Evolutionary conservation across 805 yeast species (phyloP).

Genomic region (Blastobotrys attinorum): DNA sequence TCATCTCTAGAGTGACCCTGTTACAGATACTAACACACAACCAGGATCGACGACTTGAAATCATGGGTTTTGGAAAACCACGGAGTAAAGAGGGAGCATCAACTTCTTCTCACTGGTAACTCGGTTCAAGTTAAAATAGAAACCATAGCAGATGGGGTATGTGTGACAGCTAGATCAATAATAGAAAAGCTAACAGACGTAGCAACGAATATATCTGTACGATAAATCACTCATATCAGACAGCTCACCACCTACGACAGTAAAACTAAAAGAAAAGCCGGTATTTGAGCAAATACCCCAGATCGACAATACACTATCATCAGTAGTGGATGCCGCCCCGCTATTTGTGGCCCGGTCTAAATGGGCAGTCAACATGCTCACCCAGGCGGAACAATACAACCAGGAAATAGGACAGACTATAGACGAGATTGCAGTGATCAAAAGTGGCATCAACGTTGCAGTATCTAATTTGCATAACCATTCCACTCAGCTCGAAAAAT

Average conservation of each 20-base stretch:
- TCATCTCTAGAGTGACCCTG: no score
- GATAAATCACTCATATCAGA: constrained; percentile 17
- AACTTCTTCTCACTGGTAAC: constrained; percentile 24
- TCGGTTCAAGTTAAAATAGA: constrained; percentile 23
- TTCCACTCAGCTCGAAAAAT: constrained; percentile 15
- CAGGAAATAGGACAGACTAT: not conserved
- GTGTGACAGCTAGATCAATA: not conserved
- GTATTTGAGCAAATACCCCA: not conserved
- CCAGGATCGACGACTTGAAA: constrained; percentile 18
- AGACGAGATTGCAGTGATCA: constrained; percentile 15
- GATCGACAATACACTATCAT: not conserved
- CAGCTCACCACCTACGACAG: not conserved
- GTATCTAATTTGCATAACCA: constrained; percentile 21
- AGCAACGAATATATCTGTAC: constrained; percentile 20
- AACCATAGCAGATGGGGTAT: constrained; percentile 16
- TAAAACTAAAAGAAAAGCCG: not conserved
- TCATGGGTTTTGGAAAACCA: constrained; percentile 11
- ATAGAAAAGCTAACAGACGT: not conserved
- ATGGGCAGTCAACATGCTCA: constrained; percentile 11
- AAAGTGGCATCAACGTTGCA: constrained; percentile 21
- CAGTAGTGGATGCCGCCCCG: not conserved
- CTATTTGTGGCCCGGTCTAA: constrained; percentile 9
- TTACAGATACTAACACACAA: no score
- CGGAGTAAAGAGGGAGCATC: constrained; percentile 16
- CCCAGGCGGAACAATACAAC: not conserved